Evolutionary conservation across 768 basidiomycete species (phyloP).

Genomic region (Lyophyllum shimeji): DNA sequence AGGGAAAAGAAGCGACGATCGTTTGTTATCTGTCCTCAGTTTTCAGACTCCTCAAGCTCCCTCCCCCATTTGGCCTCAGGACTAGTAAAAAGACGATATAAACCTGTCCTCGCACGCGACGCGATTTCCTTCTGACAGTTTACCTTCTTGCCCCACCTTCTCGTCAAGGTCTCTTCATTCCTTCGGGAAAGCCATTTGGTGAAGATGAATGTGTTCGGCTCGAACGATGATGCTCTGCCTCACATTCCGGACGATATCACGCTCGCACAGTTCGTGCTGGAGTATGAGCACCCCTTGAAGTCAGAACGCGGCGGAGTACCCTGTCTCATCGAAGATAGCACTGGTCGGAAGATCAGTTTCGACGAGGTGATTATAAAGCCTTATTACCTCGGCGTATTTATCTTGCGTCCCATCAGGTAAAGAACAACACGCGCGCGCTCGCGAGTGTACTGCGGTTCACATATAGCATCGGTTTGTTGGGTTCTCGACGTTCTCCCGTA

Average conservation of each 20-base stretch:
- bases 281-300: constrained; percentile 43
- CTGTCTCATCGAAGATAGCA: constrained; percentile 53
- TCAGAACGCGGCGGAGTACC: constrained; percentile 37
- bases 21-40: constrained; percentile 10
- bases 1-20: constrained; percentile 13
- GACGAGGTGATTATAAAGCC: constrained; percentile 39
- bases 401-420: constrained; percentile 19
- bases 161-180: constrained; percentile 5
- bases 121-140: not conserved
- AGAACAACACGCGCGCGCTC: constrained; percentile 33
- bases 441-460: constrained; percentile 32
- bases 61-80: constrained; percentile 12
- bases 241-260: constrained; percentile 56
- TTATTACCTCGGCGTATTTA: not conserved
- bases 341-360: constrained; percentile 37
- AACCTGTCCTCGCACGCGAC: constrained; percentile 6
- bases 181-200: constrained; percentile 19
- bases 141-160: constrained; percentile 5
- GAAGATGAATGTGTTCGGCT: constrained; percentile 30
- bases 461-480: constrained; percentile 26
- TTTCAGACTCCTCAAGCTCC: constrained; percentile 5
- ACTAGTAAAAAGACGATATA: constrained; percentile 15
- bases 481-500: not conserved
- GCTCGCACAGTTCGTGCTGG: constrained; percentile 57
- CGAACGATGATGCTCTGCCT: constrained; percentile 28